Base-by-base conservation (phyloP, 192 early-diverging fungal genomes). In the Haplosporangium gracile region DNA sequence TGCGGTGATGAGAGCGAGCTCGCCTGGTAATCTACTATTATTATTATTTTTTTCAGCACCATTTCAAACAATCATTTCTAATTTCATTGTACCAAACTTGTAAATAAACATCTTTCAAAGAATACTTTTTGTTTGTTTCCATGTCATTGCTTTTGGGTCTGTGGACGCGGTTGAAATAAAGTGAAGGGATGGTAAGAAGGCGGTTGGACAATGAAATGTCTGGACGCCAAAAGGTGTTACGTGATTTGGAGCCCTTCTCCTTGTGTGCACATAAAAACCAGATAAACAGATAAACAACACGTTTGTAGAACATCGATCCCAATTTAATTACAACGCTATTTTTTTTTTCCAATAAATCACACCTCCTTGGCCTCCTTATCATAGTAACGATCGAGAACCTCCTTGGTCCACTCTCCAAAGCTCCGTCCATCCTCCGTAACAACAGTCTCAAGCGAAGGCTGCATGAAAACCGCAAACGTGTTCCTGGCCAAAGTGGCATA, bases 391-490 rank as follows among this genome's bases (percentile, higher is more conserved):
- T 86, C 84, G 3, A 86, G 29, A 22, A 86, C 79, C 53, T 86
- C 84, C 69, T 86, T 86, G 22, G 84, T 86, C 84, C 84, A 86
- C 53, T 86, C 36, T 20, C 84, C 84, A 86, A 86, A 86, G 79
- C 70, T 86, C 0, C 70, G 75, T 57, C 84, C 84, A 60, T 86
- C 84, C 71, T 86, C 84, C 3, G 84, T 86, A 26, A 86, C 84
- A n/a, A 86, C 51, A 38, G 84, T 86, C 47, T 84, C 81, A 26
- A 80, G 89, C 57, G 85, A 93, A 76, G 94, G 94, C 84, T 95
- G 94, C 89, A 94, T 92, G 77, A 95, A 95, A 24, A 94, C 92
- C 0, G 93, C 94, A 83, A 95, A 92, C 6, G 94, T 95, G 81
- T 93, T 94, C 47, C 94, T 69, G 20, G 92, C 89, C 57, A 94